Evolutionary conservation across 768 basidiomycete species (phyloP), one percentile per base, ranked within the genome.

Genomic region (Xanthoconium purpureum): DNA sequence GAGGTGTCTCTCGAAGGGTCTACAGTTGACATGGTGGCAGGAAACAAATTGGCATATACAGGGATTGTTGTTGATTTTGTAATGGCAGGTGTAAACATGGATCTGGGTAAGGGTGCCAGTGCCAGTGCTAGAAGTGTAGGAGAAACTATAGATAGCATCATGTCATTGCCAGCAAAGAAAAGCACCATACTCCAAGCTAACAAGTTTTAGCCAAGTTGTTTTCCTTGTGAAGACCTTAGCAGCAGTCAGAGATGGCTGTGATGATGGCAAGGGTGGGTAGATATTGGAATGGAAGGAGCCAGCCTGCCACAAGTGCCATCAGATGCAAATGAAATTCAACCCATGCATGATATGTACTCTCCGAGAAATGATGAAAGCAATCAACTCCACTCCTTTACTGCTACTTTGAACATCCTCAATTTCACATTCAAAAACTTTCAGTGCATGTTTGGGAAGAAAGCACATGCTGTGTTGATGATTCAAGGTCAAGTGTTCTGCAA

Each of bases 241-340:
- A 10, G 94, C 89, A 18, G 83, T 78, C 47, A 95, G 80, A 7
- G 91, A 83, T 15, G 94, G 83, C 65, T 95, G 89, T 53, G 79
- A 71, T 6, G 93, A 91, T 0, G 85, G 85, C 1, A 94, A 97
- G 11, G 92, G 91, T 6, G 97, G 96, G 80, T 84, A 98, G 71
- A 98, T 96, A 72, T 98, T 95, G 14, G 93, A 87, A 73, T 98
- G 96, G 91, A 98, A 98, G 6, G 87, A 85, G 56, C 98, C 94
- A 37, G 94, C 82, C 91, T 94, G 69, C 5, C 20, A 38, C 8
- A 36, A 5, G 29, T 50, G 18, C 17, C 32, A 33, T 11, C 6
- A 33, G 32, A 33, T 11, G 32, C 32, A 33, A 33, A 33, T 33
- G 32, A 33, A 33, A 33, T 33, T 8, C 5, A 28, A 13, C 10